These are phyloP conservation scores for Lichenothelia convexa DNA, from an alignment of 495 filamentous ascomycete genomes.

Conservation along the genomic window DNA sequence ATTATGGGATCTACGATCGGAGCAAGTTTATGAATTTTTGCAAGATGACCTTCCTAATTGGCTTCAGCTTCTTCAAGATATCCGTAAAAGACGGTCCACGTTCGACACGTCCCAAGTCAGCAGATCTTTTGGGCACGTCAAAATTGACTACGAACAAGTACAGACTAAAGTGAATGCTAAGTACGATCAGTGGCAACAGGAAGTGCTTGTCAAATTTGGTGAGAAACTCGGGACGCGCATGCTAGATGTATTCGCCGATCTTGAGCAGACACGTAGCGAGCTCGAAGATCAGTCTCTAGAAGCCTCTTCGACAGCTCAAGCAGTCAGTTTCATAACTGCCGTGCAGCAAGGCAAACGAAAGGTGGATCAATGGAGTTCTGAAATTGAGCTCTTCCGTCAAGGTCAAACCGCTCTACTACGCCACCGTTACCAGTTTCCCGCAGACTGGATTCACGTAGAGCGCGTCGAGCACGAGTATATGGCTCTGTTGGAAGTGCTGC, in stretches of 20 bases:
- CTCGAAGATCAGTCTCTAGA: slow-evolving; percentile 81
- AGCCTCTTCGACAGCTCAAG: slow-evolving; percentile 82
- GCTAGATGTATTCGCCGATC: slow-evolving; percentile 71
- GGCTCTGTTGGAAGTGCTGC: slow-evolving; percentile 70
- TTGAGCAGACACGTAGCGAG: slow-evolving; percentile 72
- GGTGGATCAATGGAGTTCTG: slow-evolving; percentile 81
- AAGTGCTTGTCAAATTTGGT: slow-evolving; percentile 85
- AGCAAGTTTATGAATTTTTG: slow-evolving; percentile 78
- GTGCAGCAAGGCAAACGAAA: slow-evolving; percentile 91
- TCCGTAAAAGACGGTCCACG: slow-evolving; percentile 76
- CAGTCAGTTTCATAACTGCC: slow-evolving; percentile 93
- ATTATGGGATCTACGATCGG: slow-evolving; percentile 90
- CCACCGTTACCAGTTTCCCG: slow-evolving; percentile 80
- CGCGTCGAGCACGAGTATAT: slow-evolving; percentile 91
- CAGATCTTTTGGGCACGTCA: slow-evolving; percentile 77
- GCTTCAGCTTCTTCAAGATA: slow-evolving; percentile 88
- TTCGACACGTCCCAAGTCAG: slow-evolving; percentile 92
- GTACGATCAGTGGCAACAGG: slow-evolving; percentile 99
- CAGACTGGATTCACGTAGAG: slow-evolving; percentile 84
- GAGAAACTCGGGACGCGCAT: slow-evolving; percentile 73
- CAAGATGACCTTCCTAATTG: slow-evolving; percentile 84
- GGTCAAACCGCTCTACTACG: slow-evolving; percentile 78
- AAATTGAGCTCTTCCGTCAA: slow-evolving; percentile 86
- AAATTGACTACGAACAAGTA: slow-evolving; percentile 93
- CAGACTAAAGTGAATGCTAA: slow-evolving; percentile 96